phyloP scores from a whole-genome alignment of 1,139 yeast genomes.

The Kodamaea sp. region DNA sequence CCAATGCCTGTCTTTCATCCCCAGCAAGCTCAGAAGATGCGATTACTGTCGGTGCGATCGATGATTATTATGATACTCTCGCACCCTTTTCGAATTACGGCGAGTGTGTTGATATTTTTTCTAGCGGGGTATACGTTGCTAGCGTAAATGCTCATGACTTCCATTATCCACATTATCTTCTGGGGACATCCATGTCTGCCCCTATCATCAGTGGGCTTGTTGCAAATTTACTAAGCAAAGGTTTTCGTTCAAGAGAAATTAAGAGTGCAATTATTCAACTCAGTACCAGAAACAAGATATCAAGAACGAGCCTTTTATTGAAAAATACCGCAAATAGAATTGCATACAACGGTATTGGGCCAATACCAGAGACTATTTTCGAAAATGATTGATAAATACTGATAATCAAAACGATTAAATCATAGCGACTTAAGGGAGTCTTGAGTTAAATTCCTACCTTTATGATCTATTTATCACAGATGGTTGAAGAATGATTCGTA shows the following conservation, averaged over 20 bases:
- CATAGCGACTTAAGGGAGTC: no score
- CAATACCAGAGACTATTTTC: constrained; percentile 2
- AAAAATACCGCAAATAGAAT: constrained; percentile 39
- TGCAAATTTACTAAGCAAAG: constrained; percentile 62
- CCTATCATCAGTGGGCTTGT: constrained; percentile 76
- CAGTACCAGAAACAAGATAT: constrained; percentile 35
- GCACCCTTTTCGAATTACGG: constrained; percentile 89
- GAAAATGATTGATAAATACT: background rate
- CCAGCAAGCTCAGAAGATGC: constrained; percentile 76
- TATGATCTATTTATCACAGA: no score
- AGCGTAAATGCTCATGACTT: constrained; percentile 35
- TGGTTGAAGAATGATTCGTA: no score
- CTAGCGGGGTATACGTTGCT: constrained; percentile 68
- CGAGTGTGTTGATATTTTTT: constrained; percentile 76
- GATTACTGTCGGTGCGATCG: constrained; percentile 83
- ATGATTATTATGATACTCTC: constrained; percentile 61
- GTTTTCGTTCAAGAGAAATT: constrained; percentile 43
- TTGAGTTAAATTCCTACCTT: no score
- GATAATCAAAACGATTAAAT: background rate
- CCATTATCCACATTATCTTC: constrained; percentile 39
- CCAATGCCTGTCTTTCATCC: constrained; percentile 73
- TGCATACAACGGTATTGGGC: constrained; percentile 33
- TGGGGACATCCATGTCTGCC: constrained; percentile 90
- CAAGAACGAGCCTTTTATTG: constrained; percentile 28
- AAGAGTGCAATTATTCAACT: constrained; percentile 35